Evolutionary conservation across 148 eudicot species (phyloP), one percentile per base, ranked within the genome.

Genomic region (Arctostaphylos glauca): DNA sequence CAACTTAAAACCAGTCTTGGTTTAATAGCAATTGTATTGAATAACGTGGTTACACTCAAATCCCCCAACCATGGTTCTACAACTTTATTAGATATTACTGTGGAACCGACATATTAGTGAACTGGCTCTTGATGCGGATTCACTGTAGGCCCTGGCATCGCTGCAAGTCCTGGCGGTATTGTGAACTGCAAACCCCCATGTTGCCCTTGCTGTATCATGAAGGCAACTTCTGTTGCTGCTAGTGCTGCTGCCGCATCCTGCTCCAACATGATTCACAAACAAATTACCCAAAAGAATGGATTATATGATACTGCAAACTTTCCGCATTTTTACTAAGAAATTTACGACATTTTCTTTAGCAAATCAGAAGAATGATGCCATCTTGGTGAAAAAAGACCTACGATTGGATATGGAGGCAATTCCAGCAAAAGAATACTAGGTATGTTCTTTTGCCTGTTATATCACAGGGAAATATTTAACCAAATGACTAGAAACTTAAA

Each of bases 221-320:
- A 92, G 6, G 95, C 95, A 60, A 95, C 94, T 83, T 95, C 92
- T 9, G 91, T 72, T 75, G 94, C 92, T 64, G 95, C 92, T 55
- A 92, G 60, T 48, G 95, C 91, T 76, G 91, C 85, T 70, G 76
- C 93, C 13, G 91, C 98, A 83, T 95, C 97, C 97, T 95, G 88
- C 43, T 80, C 75, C 54, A 82, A 73, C 21, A 16, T 74, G 73
- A 87, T 43, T 91, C 2, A 74, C 0, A 49, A 50, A 16, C 5
- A 9, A 49, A 50, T 75, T 53, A 50, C 23, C 25, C 31, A 74
- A 10, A 47, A 47, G n/a, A 47, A 46, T 19, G 9, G 53, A 73
- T 9, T 18, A n/a, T 23, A 74, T 6, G 77, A 47, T 49, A 74
- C 31, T 74, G 41, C 53, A 49, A 18, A 44, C 23, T 0, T 46